phyloP scores from a whole-genome alignment of 2,329 filamentous ascomycete genomes.

The Arthrobotrys megalospora region DNA sequence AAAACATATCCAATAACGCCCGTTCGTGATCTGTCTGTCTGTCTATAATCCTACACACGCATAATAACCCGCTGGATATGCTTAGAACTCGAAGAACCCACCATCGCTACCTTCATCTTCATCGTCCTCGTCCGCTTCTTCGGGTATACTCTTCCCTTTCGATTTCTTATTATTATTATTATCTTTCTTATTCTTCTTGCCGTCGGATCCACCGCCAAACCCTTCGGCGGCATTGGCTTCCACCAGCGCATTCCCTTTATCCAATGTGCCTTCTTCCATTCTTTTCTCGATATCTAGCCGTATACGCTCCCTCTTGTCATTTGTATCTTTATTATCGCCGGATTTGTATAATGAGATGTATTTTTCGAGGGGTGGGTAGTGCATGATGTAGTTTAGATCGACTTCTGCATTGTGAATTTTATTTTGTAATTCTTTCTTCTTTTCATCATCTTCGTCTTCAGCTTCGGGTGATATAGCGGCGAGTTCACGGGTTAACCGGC shows the following conservation, averaged over 20 bases:
- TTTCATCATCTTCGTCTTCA: slow-evolving; percentile 73
- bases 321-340: slow-evolving; percentile 64
- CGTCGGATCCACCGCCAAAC: slow-evolving; percentile 21
- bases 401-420: slow-evolving; percentile 79
- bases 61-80: background rate
- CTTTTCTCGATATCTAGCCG: slow-evolving; percentile 60
- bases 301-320: slow-evolving; percentile 63
- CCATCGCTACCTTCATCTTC: slow-evolving; percentile 57
- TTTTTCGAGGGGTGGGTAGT: slow-evolving; percentile 78
- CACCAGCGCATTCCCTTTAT: slow-evolving; percentile 45
- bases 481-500: slow-evolving; percentile 44
- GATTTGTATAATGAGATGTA: slow-evolving; percentile 74
- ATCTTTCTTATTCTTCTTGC: slow-evolving; percentile 5
- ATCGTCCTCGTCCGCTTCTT: slow-evolving; percentile 60
- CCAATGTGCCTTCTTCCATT: slow-evolving; percentile 62
- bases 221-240: slow-evolving; percentile 47
- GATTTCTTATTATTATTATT: background rate
- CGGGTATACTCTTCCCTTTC: slow-evolving; percentile 22
- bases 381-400: slow-evolving; percentile 81
- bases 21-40: background rate
- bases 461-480: slow-evolving; percentile 53
- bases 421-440: slow-evolving; percentile 75
- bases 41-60: slow-evolving; percentile 12
- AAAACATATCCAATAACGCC: slow-evolving; percentile 12
- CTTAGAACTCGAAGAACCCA: slow-evolving; percentile 63